Evolutionary conservation across 352 stramenopile species (phyloP).

Genomic region (Pythium guiyangense): DNA sequence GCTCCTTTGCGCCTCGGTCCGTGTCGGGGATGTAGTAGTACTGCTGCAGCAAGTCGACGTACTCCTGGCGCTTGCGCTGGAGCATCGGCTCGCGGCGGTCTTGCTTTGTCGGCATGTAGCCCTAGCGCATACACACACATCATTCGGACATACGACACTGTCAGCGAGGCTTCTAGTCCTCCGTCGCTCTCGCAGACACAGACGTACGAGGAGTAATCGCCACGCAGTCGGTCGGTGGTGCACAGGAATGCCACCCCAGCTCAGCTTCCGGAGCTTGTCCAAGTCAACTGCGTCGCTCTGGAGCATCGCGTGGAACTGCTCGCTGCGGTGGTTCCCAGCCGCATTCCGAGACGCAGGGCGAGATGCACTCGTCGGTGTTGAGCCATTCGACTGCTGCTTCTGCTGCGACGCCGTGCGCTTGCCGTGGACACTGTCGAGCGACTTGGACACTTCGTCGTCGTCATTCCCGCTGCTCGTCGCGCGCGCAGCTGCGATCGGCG

Average conservation of each 20-base stretch:
- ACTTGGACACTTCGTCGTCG: constrained; percentile 21
- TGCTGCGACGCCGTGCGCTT: constrained; percentile 9
- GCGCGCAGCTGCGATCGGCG: constrained; percentile 1
- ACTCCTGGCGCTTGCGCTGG: constrained; percentile 94
- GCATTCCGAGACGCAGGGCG: constrained; percentile 50
- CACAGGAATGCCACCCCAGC: constrained; percentile 90
- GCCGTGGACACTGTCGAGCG: constrained; percentile 18
- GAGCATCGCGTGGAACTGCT: constrained; percentile 68
- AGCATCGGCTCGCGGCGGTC: constrained; percentile 89
- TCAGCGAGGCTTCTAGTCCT: background rate
- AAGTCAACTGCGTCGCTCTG: constrained; percentile 86
- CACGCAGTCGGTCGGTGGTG: constrained; percentile 89
- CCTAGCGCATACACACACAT: constrained; percentile 33
- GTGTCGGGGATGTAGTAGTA: constrained; percentile 98
- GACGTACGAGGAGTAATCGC: constrained; percentile 92
- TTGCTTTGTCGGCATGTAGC: constrained; percentile 96
- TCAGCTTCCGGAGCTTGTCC: constrained; percentile 85
- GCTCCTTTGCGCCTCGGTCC: constrained; percentile 92
- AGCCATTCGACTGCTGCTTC: background rate
- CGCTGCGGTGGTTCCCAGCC: constrained; percentile 59
- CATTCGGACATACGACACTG: background rate
- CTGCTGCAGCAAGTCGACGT: constrained; percentile 91
- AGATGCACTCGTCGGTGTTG: background rate
- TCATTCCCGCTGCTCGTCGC: constrained; percentile 13
- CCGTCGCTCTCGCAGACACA: background rate